Base-by-base conservation (phyloP, 768 basidiomycete genomes). In the Tulasnella sp. region DNA sequence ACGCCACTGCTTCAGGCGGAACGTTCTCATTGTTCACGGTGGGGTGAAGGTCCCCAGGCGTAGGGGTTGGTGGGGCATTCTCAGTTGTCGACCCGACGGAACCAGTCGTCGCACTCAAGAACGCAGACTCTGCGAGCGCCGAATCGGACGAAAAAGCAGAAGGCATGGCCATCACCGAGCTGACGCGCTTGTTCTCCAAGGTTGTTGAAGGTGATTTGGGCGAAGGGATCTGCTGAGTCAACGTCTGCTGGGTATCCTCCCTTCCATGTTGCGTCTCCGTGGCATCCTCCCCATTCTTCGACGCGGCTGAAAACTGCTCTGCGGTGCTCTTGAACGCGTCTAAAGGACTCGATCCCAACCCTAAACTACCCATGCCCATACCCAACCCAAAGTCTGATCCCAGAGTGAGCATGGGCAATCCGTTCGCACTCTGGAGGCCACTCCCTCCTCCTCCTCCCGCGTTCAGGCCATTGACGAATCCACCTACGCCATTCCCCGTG, bases 71-170 rank as follows among this genome's bases (percentile, higher is more conserved):
- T 11, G 63, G 55, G 5, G 34, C 5, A 38, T 38, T 38, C 34
- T 38, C 34, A 5, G 34, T 7, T 5, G 63, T 50, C 27, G 63
- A 60, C 12, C 54, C 54, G 25, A 43, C 24, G 45, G 22, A 21
- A 21, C 25, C 24, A 19, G 31, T 42, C 34, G 15, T 38, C 19
- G 41, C 30, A 27, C 53, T 34, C 34, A 34, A 34, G 19, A 54
- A 3, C 19, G 19, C 19, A 21, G 30, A 34, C 30, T 46, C 43
- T 22, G 31, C 21, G 21, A 46, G 30, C 21, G 24, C 56, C 21
- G 56, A 49, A 30, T 58, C 56, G 56, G 56, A 58, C 27, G 43
- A 49, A 25, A 58, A 58, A 1, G 56, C 56, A 29, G 56, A 58
- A 17, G 43, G 56, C 10, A 58, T n/a, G 45, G 53, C 53, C 41